Conservation (phyloP, 352 stramenopile species). For the Pythium monospermum region DNA sequence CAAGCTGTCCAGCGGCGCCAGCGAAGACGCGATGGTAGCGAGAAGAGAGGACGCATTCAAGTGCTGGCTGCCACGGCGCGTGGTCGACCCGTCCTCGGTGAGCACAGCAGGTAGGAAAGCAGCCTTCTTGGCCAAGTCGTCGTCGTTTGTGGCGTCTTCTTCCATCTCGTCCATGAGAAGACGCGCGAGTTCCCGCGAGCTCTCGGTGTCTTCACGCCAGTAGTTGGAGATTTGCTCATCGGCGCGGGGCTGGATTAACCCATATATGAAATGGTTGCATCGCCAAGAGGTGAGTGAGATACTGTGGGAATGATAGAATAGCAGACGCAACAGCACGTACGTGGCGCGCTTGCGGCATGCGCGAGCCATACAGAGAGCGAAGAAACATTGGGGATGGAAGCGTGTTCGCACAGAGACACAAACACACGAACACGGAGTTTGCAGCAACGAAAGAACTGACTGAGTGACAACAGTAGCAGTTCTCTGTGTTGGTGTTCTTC, state of each 20-base stretch:
- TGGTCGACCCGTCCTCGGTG: slow-evolving; percentile 3
- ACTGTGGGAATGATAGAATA: background rate
- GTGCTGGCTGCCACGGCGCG: slow-evolving; percentile 10
- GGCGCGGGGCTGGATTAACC: slow-evolving; percentile 58
- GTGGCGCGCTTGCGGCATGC: slow-evolving; percentile 72
- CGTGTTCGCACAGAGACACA: background rate
- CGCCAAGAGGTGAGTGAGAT: no score
- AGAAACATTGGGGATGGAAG: slow-evolving; percentile 51
- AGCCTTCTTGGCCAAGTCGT: slow-evolving; percentile 43
- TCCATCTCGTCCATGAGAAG: slow-evolving; percentile 64
- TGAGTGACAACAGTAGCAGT: background rate
- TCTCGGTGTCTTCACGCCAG: slow-evolving; percentile 76
- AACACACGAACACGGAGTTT: background rate
- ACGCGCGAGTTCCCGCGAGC: slow-evolving; percentile 52
- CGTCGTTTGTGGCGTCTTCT: slow-evolving; percentile 20
- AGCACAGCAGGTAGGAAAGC: slow-evolving; percentile 26
- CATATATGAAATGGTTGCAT: no score
- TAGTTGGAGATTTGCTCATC: slow-evolving; percentile 68
- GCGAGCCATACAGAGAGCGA: slow-evolving; percentile 68
- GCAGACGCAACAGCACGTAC: slow-evolving; percentile 31
- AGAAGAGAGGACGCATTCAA: slow-evolving; percentile 21
- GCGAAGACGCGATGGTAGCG: slow-evolving; percentile 21
- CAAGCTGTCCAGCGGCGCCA: slow-evolving; percentile 20
- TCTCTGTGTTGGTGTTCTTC: background rate
- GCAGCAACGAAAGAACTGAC: background rate